Base-by-base conservation (phyloP, 768 basidiomycete genomes). In the Tremella mesenterica region DNA sequence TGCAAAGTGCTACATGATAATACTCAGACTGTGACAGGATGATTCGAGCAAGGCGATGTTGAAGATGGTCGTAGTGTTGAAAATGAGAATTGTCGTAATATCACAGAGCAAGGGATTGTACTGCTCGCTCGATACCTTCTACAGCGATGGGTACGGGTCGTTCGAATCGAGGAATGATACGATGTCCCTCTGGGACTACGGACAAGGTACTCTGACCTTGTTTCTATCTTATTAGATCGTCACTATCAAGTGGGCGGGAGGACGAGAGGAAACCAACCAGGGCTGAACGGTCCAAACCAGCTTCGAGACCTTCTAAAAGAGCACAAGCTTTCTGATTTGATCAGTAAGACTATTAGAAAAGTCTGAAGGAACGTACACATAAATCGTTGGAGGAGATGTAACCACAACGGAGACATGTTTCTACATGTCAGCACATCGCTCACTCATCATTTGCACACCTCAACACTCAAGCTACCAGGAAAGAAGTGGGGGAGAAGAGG, bases 381-480 rank as follows among this genome's bases (percentile, higher is more conserved):
- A 99, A 75, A n/a, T 85, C 83, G 61, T 97, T 95, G 57, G 88
- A 92, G 2, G 91, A 86, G 78, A 97, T 92, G 70, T 92, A 92
- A 2, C 91, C 91, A 62, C 95, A 99, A 44, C 89, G 79, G 63
- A 82, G 78, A 70, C 95, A 99, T 14, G 82, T 89, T 76, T 88
- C 91, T 97, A 69, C 46, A 16, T 8, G n/a, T 36, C 18, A 36
- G 12, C 10, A 36, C 12, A 18, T 18, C 33, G n/a, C 10, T 10
- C 12, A 10, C 10, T 36, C 33, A 36, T 10, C 23, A 43, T 44
- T 53, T 50, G 61, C 44, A 25, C 28, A 53, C 27, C 23, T n/a
- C 46, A 31, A 30, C 27, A 26, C 28, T 13, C n/a, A n/a, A n/a
- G n/a, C n/a, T n/a, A n/a, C n/a, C n/a, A n/a, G n/a, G n/a, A n/a